phyloP scores from a whole-genome alignment of 768 basidiomycete genomes.

The Cystobasidium tubakii region DNA sequence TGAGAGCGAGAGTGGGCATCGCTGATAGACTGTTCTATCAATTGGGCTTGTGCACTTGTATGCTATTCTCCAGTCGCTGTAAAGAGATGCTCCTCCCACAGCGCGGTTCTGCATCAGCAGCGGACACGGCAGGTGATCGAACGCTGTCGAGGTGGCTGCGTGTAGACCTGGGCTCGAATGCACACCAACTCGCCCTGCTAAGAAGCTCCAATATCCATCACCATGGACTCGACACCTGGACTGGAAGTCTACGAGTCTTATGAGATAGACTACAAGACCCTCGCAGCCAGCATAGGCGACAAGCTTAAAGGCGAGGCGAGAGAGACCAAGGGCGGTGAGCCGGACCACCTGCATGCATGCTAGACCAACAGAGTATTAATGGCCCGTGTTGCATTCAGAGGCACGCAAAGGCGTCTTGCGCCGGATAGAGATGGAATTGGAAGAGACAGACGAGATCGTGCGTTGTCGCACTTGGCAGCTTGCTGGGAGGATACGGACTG shows the following conservation, averaged over 20 bases:
- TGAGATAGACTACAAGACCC: constrained; percentile 33
- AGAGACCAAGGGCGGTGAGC: constrained; percentile 33
- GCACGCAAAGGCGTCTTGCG: constrained; percentile 72
- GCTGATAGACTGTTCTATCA: neutral
- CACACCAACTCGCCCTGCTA: too few relatives aligned
- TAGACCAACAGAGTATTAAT: too few relatives aligned
- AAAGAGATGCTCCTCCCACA: neutral
- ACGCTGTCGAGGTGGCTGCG: constrained; percentile 1
- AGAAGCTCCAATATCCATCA: too few relatives aligned
- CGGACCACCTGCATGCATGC: neutral
- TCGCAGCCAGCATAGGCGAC: constrained; percentile 14
- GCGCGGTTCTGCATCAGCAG: neutral
- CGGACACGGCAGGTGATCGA: neutral
- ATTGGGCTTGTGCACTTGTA: neutral
- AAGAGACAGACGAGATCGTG: constrained; percentile 97
- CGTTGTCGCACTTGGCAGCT: constrained; percentile 42
- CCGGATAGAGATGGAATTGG: constrained; percentile 86
- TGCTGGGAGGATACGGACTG: neutral
- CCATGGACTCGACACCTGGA: constrained; percentile 33
- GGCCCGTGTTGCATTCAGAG: too few relatives aligned
- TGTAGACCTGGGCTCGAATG: neutral
- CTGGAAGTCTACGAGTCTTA: constrained; percentile 35
- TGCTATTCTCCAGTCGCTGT: too few relatives aligned
- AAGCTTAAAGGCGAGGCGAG: constrained; percentile 33
- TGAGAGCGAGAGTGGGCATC: constrained; percentile 4